Conservation (phyloP, 768 basidiomycete species). For the Strobilomyces echinocephalus region DNA sequence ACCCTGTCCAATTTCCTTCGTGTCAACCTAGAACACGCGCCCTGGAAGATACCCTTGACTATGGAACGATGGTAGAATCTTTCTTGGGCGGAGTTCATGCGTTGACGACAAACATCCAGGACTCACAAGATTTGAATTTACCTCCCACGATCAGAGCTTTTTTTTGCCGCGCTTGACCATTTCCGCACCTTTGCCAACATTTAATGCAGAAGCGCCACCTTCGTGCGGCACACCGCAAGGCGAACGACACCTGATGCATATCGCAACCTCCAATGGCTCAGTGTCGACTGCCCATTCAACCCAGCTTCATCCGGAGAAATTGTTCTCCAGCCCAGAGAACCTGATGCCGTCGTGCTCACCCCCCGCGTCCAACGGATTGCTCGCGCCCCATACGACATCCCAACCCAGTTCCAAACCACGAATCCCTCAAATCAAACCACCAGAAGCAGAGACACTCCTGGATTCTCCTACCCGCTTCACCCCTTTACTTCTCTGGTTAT, state of each 20-base stretch:
- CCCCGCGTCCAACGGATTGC: not conserved
- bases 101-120: conserved; percentile 13
- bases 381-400: not conserved
- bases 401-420: not conserved
- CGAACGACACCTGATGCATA: not conserved
- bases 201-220: not conserved
- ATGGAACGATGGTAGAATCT: conserved; percentile 12
- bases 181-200: not conserved
- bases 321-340: not conserved
- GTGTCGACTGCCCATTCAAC: not conserved
- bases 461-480: conserved; percentile 35
- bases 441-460: conserved; percentile 40
- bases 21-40: not conserved
- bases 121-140: not conserved
- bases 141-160: not conserved
- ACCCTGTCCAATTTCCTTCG: not conserved
- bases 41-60: not conserved
- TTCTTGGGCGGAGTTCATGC: not conserved
- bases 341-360: not conserved
- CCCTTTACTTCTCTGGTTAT: conserved; percentile 41
- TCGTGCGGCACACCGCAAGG: not conserved
- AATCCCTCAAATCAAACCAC: conserved; percentile 33
- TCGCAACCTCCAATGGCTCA: not conserved
- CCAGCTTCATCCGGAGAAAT: not conserved
- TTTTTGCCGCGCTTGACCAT: not conserved